Evolutionary conservation across 1,284 basidiomycete genomes (phyloP).

Genomic region (Tylopilus sp.): DNA sequence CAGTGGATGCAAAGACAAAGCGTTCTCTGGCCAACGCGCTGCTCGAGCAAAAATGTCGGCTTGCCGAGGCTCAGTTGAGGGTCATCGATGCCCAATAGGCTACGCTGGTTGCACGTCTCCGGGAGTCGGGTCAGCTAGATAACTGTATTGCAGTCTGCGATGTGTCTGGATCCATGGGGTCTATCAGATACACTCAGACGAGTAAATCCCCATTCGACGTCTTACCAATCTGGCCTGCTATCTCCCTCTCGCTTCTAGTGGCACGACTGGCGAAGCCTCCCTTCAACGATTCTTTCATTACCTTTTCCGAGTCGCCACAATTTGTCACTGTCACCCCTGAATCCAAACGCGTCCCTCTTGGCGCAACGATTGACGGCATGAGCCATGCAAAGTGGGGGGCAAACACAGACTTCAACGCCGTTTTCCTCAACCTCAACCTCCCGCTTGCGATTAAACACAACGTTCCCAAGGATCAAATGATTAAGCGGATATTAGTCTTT

Average conservation of each 20-base stretch:
- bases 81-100: constrained; percentile 68
- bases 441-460: constrained; percentile 54
- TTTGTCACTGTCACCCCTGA: constrained; percentile 49
- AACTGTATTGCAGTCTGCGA: constrained; percentile 71
- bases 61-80: constrained; percentile 38
- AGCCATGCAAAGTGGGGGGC: constrained; percentile 44
- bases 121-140: constrained; percentile 53
- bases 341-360: constrained; percentile 31
- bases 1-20: accelerated
- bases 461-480: constrained; percentile 66
- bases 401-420: constrained; percentile 61
- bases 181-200: constrained; percentile 1
- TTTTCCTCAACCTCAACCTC: constrained; percentile 60
- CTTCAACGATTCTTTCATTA: constrained; percentile 65
- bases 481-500: constrained; percentile 73
- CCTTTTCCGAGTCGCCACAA: constrained; percentile 55
- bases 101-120: constrained; percentile 51
- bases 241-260: constrained; percentile 66
- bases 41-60: constrained; percentile 26
- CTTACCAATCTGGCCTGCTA: constrained; percentile 55
- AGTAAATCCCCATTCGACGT: constrained; percentile 11
- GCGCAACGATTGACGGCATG: constrained; percentile 43
- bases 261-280: constrained; percentile 61
- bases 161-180: constrained; percentile 72
- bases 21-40: constrained; percentile 13